phyloP scores from a whole-genome alignment of 768 basidiomycete species.

The Imleria badia region DNA sequence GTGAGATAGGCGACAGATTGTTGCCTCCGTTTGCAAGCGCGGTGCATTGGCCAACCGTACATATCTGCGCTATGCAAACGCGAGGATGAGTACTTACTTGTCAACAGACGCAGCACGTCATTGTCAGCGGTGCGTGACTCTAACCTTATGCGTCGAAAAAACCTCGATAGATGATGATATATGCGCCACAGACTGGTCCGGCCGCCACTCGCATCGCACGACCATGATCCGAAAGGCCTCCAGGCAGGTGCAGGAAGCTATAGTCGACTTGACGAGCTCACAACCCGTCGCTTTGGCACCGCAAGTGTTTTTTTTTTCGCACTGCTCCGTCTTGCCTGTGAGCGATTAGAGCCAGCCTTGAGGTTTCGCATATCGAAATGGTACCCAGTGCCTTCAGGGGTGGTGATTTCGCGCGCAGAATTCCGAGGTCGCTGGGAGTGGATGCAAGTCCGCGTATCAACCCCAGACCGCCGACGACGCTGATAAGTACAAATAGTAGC shows the following conservation, averaged over 20 bases:
- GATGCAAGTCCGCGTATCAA: too few relatives aligned
- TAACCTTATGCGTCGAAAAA: conserved; percentile 9
- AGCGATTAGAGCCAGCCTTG: background rate
- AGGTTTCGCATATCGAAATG: background rate
- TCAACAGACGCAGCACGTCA: conserved; percentile 1
- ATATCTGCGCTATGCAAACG: conserved; percentile 1
- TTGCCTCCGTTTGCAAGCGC: background rate
- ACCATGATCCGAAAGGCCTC: conserved; percentile 8
- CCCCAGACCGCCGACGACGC: background rate
- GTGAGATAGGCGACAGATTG: background rate
- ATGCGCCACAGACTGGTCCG: background rate
- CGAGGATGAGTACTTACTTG: background rate
- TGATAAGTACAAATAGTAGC: background rate
- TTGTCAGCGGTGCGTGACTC: conserved; percentile 6
- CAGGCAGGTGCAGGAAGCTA: too few relatives aligned
- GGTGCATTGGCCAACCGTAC: background rate
- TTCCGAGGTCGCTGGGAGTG: background rate
- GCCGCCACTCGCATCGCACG: conserved; percentile 1
- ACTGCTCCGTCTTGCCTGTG: background rate
- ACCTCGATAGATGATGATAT: conserved; percentile 7
- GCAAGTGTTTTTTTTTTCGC: background rate
- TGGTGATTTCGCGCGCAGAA: background rate
- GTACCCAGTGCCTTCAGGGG: background rate
- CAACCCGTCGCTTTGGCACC: background rate
- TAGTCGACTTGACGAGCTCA: too few relatives aligned